Evolutionary conservation across 257 asterid species (phyloP), one percentile per base, ranked within the genome.

Genomic region (Lycium ferocissimum): DNA sequence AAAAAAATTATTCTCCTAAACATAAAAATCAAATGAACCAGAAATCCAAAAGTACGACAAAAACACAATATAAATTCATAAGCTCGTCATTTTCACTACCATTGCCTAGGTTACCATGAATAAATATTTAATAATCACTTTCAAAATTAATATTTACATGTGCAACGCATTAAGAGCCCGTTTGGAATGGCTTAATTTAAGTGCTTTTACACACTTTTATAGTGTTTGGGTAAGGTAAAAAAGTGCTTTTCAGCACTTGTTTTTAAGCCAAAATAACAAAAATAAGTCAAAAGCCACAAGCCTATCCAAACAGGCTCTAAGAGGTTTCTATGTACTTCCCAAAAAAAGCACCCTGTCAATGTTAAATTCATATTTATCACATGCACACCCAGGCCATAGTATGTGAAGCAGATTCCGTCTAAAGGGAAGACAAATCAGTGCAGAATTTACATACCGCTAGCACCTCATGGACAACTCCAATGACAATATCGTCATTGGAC

Each of bases 381-480:
- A 49, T 22, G 43, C 81, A 22, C 81, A 75, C 56, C 20, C 81
- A 75, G 38, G 81, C 20, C 43, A 47, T 22, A 49, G 33, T 53
- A 51, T 26, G 62, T 53, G 49, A 53, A 78, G 65, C 49, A 14
- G 15, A 53, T 4, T 35, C 49, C 65, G 14, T 14, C 8, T 2
- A 54, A 53, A 61, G 65, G 10, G 65, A 9, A 78, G 65, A 35
- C 22, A 78, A 78, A 78, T 53, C 59, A 78, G 22, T 15, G 45
- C 69, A 65, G 59, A n/a, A 53, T 85, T 78, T 78, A 89, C 85
- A 84, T 94, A 95, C 99, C 95, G 91, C 89, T 81, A 93, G 97
- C 86, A 96, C 91, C 38, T 96, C 98, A 82, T 90, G 88, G 37
- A 93, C 87, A 75, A 96, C 97, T 86, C 99, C 99, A 10, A 85